phyloP scores from a whole-genome alignment of 192 early-diverging fungal species.

The Coemansia sp. region DNA sequence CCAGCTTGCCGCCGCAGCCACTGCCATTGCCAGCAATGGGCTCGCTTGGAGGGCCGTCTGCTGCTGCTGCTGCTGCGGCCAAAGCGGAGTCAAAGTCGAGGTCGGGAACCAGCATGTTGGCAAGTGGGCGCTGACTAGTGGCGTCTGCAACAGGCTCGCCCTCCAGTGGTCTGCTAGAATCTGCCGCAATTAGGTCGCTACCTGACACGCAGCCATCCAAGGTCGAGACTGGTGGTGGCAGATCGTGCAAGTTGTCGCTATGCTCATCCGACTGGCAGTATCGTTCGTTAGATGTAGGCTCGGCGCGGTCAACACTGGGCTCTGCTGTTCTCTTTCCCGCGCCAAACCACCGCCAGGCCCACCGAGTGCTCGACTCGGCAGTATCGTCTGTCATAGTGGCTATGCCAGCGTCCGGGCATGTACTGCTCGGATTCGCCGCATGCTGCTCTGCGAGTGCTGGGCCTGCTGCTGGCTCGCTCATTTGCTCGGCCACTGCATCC shows the following conservation, averaged over 20 bases:
- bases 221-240: neutral
- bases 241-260: neutral
- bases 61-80: neutral
- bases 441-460: neutral
- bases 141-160: neutral
- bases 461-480: neutral
- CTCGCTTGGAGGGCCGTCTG: neutral
- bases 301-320: neutral
- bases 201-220: neutral
- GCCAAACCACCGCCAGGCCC: constrained; percentile 18
- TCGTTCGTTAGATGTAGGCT: neutral
- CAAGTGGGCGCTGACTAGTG: neutral
- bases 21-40: neutral
- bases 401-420: neutral
- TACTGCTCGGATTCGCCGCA: too few relatives aligned
- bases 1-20: neutral
- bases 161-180: neutral
- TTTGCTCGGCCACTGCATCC: neutral
- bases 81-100: constrained; percentile 19
- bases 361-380: neutral
- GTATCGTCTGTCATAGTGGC: neutral
- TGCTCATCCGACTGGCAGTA: neutral
- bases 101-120: constrained; percentile 29
- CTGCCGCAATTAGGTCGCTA: neutral
- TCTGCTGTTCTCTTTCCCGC: neutral